Evolutionary conservation across 352 stramenopile genomes (phyloP), one percentile per base, ranked within the genome.

Genomic region (Phytophthora meadii): DNA sequence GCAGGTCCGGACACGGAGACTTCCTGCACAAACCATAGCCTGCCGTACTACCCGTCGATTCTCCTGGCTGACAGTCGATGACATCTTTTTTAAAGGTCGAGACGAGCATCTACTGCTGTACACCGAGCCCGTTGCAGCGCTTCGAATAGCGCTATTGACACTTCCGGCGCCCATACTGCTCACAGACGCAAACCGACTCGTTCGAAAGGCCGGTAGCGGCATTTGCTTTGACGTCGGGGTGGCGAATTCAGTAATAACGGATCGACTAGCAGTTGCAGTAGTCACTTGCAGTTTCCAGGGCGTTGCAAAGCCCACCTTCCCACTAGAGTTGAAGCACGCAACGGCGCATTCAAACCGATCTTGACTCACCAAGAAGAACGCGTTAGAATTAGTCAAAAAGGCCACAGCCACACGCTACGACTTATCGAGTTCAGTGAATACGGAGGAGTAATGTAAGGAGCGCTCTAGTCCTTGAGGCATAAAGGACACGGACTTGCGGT

Each of bases 1-100:
- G 39, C 61, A 78, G n/a, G 60, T 58, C 22, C 70, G 65, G 15
- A 77, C 60, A 30, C 57, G 62, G 19, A 78, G 65, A 50, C 60
- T 74, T 41, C 70, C 70, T 44, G 56, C 49, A 32, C 61, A 72
- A 10, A 78, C 48, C 27, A 72, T 65, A 9, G 50, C 65, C 34
- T 69, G 56, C 28, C 54, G 49, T 24, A 76, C 62, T 22, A 72
- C 56, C 50, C 56, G 54, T 40, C 54, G 45, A 14, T 59, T 70
- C 6, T 68, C 68, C 27, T 54, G 49, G 37, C 36, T 71, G 19
- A 12, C 44, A 1, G 44, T 34, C 7, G 44, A 56, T 12, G 28
- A 8, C n/a, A 68, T 68, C 39, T 51, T 72, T 2, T 1, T 9
- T 19, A 55, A 25, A n/a, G 12, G 42, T 0, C 53, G 68, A 9